Conservation (phyloP, 2,329 filamentous ascomycete genomes). For the Fusarium devonianum region DNA sequence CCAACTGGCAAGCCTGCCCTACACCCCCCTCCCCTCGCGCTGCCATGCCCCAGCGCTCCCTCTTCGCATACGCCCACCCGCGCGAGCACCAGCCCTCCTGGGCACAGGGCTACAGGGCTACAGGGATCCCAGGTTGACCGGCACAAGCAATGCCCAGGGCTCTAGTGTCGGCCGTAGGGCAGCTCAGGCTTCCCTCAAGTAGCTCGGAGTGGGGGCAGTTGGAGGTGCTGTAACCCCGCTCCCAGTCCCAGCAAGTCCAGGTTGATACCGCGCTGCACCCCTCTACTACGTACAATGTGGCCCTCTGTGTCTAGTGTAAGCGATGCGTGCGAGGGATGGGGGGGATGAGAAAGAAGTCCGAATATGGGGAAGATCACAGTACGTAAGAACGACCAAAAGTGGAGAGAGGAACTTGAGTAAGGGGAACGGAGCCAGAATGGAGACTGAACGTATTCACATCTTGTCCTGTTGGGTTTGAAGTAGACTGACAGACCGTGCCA, state of each 20-base stretch:
- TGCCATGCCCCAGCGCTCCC: conserved; percentile 4
- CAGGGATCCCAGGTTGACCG: conserved; percentile 10
- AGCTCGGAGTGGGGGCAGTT: conserved; percentile 14
- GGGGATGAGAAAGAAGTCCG: conserved; percentile 6
- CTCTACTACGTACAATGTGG: neutral
- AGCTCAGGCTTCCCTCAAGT: conserved; percentile 14
- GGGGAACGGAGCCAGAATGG: too few species aligned
- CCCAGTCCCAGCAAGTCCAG: conserved; percentile 1
- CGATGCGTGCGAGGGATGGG: conserved; percentile 10
- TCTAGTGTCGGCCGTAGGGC: conserved; percentile 26
- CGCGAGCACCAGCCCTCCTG: conserved; percentile 23
- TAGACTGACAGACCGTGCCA: conserved; percentile 12
- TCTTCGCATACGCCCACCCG: conserved; percentile 3
- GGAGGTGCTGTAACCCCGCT: conserved; percentile 11
- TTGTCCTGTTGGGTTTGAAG: too few species aligned
- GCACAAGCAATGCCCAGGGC: conserved; percentile 6
- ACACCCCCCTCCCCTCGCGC: conserved; percentile 27
- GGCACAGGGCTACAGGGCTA: conserved; percentile 33
- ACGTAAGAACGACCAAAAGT: conserved; percentile 19
- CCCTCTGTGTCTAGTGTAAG: conserved; percentile 14
- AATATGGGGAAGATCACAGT: neutral
- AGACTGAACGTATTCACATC: too few species aligned
- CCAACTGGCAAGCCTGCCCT: conserved; percentile 7
- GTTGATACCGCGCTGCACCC: conserved; percentile 19
- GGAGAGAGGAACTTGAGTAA: conserved; percentile 19